phyloP scores from a whole-genome alignment of 1,284 basidiomycete species.

The Microbotryum silenes-acaulis region DNA sequence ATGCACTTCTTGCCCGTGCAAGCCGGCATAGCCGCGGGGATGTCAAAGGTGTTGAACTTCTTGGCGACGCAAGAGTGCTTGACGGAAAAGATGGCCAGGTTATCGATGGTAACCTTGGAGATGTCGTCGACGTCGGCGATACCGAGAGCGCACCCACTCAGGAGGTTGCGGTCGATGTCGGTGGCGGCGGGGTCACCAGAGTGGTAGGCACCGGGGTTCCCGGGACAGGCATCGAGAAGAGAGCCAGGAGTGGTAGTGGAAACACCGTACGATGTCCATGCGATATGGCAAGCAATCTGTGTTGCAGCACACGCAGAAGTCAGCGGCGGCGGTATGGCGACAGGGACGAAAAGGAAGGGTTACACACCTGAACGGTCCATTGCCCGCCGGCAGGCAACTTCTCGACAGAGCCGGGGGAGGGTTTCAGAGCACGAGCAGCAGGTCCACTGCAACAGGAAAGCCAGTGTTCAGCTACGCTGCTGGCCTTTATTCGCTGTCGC shows the following conservation, averaged over 20 bases:
- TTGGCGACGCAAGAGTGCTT: constrained; percentile 9
- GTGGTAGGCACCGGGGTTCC: constrained; percentile 12
- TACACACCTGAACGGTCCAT: not conserved
- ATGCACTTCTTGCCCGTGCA: constrained; percentile 11
- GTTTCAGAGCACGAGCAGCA: not conserved
- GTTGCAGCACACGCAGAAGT: not conserved
- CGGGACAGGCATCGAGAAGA: constrained; percentile 6
- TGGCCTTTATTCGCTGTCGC: too few species aligned
- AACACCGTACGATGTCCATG: not conserved
- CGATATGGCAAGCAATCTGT: not conserved
- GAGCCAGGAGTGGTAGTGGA: not conserved
- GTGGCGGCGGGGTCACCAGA: constrained; percentile 1
- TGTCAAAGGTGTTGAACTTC: constrained; percentile 10
- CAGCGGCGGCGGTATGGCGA: not conserved
- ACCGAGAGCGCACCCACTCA: constrained; percentile 11
- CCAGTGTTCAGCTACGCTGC: too few species aligned
- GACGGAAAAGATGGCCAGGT: constrained; percentile 16
- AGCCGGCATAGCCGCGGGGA: constrained; percentile 10
- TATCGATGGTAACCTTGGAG: constrained; percentile 4
- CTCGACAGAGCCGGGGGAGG: constrained; percentile 4
- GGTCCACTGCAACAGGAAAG: not conserved
- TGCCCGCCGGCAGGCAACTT: not conserved
- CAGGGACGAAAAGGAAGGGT: not conserved
- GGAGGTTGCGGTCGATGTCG: not conserved
- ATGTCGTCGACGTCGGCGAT: constrained; percentile 20